Base-by-base conservation (phyloP, 139 green algal genomes). In the Micromonas pusilla region DNA sequence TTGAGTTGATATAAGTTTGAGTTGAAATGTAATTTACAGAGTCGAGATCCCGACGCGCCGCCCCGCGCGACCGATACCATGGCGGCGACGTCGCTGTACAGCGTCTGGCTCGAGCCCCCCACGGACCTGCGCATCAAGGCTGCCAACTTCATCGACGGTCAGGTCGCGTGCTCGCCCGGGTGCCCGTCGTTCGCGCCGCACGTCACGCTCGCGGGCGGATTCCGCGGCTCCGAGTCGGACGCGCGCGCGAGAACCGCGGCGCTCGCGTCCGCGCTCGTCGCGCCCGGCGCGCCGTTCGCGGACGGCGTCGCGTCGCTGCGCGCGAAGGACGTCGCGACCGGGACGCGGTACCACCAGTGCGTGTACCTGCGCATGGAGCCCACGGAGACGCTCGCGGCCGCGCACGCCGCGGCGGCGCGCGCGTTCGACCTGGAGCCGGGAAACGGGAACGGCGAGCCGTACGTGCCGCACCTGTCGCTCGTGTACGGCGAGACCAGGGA, bases 401-500 rank as follows among this genome's bases (percentile, higher is more conserved):
- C 37, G 68, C 2, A 33, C 31, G 37, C 52, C 5, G 52, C 20
- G 1, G 66, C 66, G 32, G 37, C n/a, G 21, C 28, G 20, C 1
- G 6, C 5, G 66, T 57, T 73, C 31, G 66, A 23, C 1, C 1
- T 57, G 0, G 20, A 57, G 45, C 9, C 45, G 9, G 45, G 32
- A 3, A 36, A 53, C 2, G 66, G 30, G 1, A 9, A 13, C 23
- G 37, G 66, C 13, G n/a, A 39, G 6, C 20, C 38, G 16, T 78
- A 65, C 45, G 68, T 68, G 72, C 72, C 72, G 26, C 72, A 78
- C 72, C 60, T 78, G 53, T 57, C 28, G 21, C 33, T 78, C 30
- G 72, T 36, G 1, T 78, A 78, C 52, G 52, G 72, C 52, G 30
- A 65, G 23, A 1, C 30, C 52, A 25, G 3, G 62, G 28, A 4